Conservation (phyloP, 2,329 filamentous ascomycete species). For the Phialophora expanda region DNA sequence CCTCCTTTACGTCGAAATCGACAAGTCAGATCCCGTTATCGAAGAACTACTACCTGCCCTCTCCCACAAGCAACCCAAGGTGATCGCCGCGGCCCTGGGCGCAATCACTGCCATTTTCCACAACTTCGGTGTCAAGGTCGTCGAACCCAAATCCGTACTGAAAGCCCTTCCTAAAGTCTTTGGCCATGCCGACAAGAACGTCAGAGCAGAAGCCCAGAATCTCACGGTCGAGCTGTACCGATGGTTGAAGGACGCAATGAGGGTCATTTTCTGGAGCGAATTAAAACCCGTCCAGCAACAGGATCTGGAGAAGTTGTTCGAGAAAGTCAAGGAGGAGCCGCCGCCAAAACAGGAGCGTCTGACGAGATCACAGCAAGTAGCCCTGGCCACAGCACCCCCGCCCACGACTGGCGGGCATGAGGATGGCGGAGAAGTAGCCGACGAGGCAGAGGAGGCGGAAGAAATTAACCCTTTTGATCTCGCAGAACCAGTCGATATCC, state of each 20-base stretch:
- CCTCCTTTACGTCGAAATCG: slow-evolving; percentile 86
- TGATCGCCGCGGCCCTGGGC: slow-evolving; percentile 75
- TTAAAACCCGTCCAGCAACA: slow-evolving; percentile 93
- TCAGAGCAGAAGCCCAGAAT: slow-evolving; percentile 89
- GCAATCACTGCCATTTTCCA: slow-evolving; percentile 85
- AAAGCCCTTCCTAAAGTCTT: slow-evolving; percentile 90
- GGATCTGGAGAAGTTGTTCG: slow-evolving; percentile 91
- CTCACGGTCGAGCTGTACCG: slow-evolving; percentile 93
- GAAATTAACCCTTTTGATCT: slow-evolving; percentile 83
- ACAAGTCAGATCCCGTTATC: slow-evolving; percentile 81
- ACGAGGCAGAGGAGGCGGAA: slow-evolving; percentile 64
- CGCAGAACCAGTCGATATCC: slow-evolving; percentile 82
- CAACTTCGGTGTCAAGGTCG: slow-evolving; percentile 91
- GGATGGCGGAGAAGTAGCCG: slow-evolving; percentile 61
- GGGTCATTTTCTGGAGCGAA: slow-evolving; percentile 95
- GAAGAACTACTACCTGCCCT: slow-evolving; percentile 86
- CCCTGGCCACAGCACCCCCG: slow-evolving; percentile 71
- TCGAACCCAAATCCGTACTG: slow-evolving; percentile 89
- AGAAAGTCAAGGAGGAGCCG: slow-evolving; percentile 86
- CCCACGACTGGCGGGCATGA: slow-evolving; percentile 63
- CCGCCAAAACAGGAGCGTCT: slow-evolving; percentile 88
- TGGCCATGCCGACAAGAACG: slow-evolving; percentile 96
- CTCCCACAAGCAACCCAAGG: slow-evolving; percentile 88
- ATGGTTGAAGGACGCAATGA: slow-evolving; percentile 97
- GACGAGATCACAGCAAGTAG: slow-evolving; percentile 85